Base-by-base conservation (phyloP, 2,329 filamentous ascomycete species). In the Penicillium sp. region DNA sequence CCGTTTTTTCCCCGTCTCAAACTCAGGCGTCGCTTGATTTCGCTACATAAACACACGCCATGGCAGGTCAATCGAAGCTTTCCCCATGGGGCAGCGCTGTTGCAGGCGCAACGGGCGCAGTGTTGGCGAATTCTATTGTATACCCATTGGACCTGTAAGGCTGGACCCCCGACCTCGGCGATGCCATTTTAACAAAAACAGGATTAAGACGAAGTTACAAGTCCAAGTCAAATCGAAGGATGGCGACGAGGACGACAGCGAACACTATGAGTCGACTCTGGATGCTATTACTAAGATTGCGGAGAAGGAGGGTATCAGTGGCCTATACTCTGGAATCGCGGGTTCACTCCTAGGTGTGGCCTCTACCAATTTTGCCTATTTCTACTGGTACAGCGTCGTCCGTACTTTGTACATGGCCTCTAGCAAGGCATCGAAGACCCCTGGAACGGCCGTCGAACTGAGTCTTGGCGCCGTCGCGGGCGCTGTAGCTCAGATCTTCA, bases 361-460 rank as follows among this genome's bases (percentile, higher is more conserved):
- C 1, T 97, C 93, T 26, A 98, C 93, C 52, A 99, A 99, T 76
- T 99, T 99, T 73, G 95, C 95, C 68, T 99, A 99, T 79, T 99
- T 99, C 75, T 99, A 99, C 80, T 98, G 93, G 93, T 98, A 98
- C 75, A 93, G 91, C 5, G 79, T 95, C 27, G 91, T 97, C 31
- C 87, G 95, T 61, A 86, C 86, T 16, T 76, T 96, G 21, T 98
- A 98, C 74, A 77, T 90, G 63, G 77, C 79, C 19, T 82, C 81
- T 24, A 78, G 77, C 64, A 84, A 84, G 63, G 79, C 84, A 41
- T 74, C 82, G 60, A 84, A 83, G 64, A 72, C 88, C 26, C 91
- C 92, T 2, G 88, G 90, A 21, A 98, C 93, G 0, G 84, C 89
- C 5, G 82, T 89, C 45, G 95, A 99, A 76, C 82, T 99, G 55